A percentile compares a stretch with the other conserved stretches of the same genome.
phyloP scores from a whole-genome alignment of 2,329 filamentous ascomycete species.

The Apiospora malaysiana region DNA sequence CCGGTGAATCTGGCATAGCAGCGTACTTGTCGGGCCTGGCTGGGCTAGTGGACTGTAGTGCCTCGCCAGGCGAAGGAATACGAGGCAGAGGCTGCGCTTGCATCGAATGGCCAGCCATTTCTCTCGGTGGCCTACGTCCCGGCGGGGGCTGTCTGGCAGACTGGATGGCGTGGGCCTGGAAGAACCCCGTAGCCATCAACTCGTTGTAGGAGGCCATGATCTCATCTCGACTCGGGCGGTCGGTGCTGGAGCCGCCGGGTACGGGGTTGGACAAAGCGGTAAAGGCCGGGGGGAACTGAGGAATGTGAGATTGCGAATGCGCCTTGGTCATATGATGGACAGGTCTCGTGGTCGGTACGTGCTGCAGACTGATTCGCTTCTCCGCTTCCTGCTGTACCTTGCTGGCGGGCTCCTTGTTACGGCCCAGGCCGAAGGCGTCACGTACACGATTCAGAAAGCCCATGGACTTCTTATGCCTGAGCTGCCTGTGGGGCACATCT shows the following conservation, averaged over 20 bases:
- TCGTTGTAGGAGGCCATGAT: slow-evolving; percentile 62
- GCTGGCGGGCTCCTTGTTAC: slow-evolving; percentile 18
- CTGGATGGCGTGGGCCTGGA: slow-evolving; percentile 62
- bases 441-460: slow-evolving; percentile 40
- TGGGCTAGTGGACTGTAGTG: slow-evolving; percentile 2
- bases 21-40: slow-evolving; percentile 12
- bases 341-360: slow-evolving; percentile 29
- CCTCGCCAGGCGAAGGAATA: slow-evolving; percentile 20
- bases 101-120: slow-evolving; percentile 4
- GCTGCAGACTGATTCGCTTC: slow-evolving; percentile 41
- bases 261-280: slow-evolving; percentile 20
- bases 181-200: slow-evolving; percentile 63
- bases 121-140: slow-evolving; percentile 13
- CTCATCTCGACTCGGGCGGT: slow-evolving; percentile 52
- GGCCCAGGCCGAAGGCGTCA: slow-evolving; percentile 34
- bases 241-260: slow-evolving; percentile 26
- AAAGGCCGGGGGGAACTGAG: slow-evolving; percentile 29
- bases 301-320: slow-evolving; percentile 34
- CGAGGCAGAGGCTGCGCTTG: slow-evolving; percentile 19
- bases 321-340: slow-evolving; percentile 30
- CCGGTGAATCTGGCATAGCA: slow-evolving; percentile 18
- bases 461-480: slow-evolving; percentile 37
- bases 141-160: slow-evolving; percentile 54
- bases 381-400: slow-evolving; percentile 31
- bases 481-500: slow-evolving; percentile 23